Base-by-base conservation (phyloP, 371 early-diverging fungal species). In the Mucor piriformis region DNA sequence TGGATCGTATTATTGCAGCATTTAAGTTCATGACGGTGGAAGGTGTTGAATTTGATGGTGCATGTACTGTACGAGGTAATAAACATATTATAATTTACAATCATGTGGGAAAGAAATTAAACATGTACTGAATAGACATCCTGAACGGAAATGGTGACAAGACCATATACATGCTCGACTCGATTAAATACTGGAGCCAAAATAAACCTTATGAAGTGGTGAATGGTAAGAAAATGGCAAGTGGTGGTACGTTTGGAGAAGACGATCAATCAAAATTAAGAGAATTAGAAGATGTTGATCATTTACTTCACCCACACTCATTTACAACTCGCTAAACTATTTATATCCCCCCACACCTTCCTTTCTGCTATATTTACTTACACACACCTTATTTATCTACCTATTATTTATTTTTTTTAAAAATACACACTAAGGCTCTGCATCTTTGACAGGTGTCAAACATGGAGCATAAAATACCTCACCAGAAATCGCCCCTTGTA, bases 1-100 rank as follows among this genome's bases (percentile, higher is more conserved):
- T 86, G 48, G 86, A 86, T 57, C 78, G 76, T 46, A 68, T 84
- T n/a, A 70, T 82, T 53, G 69, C 83, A 7, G 84, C 75, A n/a
- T 84, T 84, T 71, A 77, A 83, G 50, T 86, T 83, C 52, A 82
- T 86, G 83, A 81, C 74, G n/a, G 67, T 75, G 1, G 83, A 82
- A 48, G 83, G 84, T 0, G 68, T 86, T 38, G 66, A 69, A 46
- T 71, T 83, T 1, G 83, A 84, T 44, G 83, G 82, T 1, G 54
- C 64, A 2, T 86, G 77, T 54, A 82, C 81, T 3, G 80, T 84
- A 40, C 77, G 83, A 69, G 81, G 81, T 75, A 72, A 66, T 37
- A 6, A 10, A 37, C 13, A 40, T 47, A 21, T 10, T 35, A 12
- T n/a, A 23, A 13, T 23, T 27, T n/a, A n/a, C n/a, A n/a, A n/a